Conservation (phyloP, 2,329 filamentous ascomycete species). For the Trichoderma sp. region DNA sequence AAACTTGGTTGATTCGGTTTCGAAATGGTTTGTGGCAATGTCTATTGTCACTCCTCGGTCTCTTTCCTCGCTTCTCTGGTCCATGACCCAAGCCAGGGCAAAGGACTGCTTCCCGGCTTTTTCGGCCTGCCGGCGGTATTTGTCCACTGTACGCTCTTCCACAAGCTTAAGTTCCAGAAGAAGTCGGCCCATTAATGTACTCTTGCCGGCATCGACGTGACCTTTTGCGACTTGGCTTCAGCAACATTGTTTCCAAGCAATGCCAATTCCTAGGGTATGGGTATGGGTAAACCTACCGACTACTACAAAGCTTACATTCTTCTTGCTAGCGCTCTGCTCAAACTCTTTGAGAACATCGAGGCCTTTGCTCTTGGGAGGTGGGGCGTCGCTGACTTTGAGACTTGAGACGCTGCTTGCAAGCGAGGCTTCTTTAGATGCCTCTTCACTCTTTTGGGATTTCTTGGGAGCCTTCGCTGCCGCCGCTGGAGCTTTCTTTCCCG, state of each 20-base stretch:
- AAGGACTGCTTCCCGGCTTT: conserved; percentile 94
- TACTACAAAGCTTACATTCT: conserved; percentile 84
- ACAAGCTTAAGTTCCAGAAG: conserved; percentile 85
- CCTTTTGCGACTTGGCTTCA: conserved; percentile 51
- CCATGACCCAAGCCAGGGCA: conserved; percentile 93
- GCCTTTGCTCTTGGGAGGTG: conserved; percentile 68
- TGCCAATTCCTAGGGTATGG: not conserved
- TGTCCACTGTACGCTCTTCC: conserved; percentile 83
- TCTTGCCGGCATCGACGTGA: conserved; percentile 97
- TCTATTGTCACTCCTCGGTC: conserved; percentile 92
- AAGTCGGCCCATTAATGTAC: conserved; percentile 93
- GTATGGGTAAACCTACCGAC: conserved; percentile 60
- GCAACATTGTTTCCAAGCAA: not conserved
- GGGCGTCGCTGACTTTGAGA: conserved; percentile 49
- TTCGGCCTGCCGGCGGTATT: conserved; percentile 83
- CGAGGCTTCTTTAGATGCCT: conserved; percentile 26
- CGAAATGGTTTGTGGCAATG: conserved; percentile 91
- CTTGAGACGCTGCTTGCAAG: conserved; percentile 32
- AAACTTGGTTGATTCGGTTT: conserved; percentile 81
- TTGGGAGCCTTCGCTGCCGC: conserved; percentile 29
- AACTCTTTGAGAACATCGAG: conserved; percentile 82
- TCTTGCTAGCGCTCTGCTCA: conserved; percentile 71
- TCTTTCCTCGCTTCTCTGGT: conserved; percentile 86
- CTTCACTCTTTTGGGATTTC: conserved; percentile 40
- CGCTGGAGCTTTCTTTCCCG: conserved; percentile 49